These are phyloP conservation scores for Tremellales sp. DNA, from an alignment of 1,284 basidiomycete species.

Conservation along the genomic window DNA sequence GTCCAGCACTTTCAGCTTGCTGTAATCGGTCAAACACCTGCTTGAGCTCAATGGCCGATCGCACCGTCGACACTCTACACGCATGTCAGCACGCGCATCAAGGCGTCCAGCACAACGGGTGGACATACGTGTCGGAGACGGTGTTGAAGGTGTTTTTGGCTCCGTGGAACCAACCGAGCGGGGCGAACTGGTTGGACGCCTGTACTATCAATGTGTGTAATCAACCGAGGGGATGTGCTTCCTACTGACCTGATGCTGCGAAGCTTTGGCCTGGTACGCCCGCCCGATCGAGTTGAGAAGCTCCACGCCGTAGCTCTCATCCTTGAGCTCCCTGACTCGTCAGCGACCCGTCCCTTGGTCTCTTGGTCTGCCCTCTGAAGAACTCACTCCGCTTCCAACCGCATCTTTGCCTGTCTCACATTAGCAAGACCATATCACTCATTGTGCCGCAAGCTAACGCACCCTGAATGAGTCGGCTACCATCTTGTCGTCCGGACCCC, in stretches of 20 bases:
- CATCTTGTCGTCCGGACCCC: constrained; percentile 61
- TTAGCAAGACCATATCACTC: background rate
- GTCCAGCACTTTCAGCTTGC: constrained; percentile 80
- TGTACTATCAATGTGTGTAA: constrained; percentile 38
- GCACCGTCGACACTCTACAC: constrained; percentile 63
- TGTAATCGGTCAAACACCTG: constrained; percentile 93
- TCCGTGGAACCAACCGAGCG: constrained; percentile 78
- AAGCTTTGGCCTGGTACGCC: constrained; percentile 79
- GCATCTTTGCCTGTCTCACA: constrained; percentile 58
- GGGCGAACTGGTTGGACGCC: constrained; percentile 56
- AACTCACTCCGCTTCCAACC: constrained; percentile 74
- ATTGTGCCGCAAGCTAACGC: constrained; percentile 2
- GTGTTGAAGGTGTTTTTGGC: constrained; percentile 91
- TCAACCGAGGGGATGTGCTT: background rate
- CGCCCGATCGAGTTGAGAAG: constrained; percentile 87
- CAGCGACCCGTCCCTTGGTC: constrained; percentile 4
- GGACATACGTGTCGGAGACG: constrained; percentile 80
- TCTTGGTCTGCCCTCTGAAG: background rate
- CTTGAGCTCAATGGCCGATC: constrained; percentile 80
- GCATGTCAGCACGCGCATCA: constrained; percentile 1
- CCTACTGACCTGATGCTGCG: constrained; percentile 48
- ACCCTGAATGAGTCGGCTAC: constrained; percentile 52
- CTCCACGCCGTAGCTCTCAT: constrained; percentile 90
- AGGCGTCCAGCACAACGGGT: background rate
- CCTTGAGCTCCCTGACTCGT: constrained; percentile 66